Evolutionary conservation across 768 basidiomycete genomes (phyloP).

Genomic region (Boletus insuetus): DNA sequence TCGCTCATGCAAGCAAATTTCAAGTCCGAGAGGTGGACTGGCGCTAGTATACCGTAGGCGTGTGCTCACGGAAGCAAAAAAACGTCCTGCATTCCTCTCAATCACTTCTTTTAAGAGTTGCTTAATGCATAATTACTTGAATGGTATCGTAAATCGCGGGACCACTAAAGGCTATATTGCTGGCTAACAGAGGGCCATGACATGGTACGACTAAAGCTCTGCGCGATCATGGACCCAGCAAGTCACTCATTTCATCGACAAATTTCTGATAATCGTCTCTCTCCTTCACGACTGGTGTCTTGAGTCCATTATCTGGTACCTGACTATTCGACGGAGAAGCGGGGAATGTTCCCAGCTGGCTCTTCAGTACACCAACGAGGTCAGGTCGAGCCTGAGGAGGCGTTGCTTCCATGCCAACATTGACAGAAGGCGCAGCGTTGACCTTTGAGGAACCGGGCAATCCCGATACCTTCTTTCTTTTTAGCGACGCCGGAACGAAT

Average conservation of each 20-base stretch:
- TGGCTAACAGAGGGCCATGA: not conserved
- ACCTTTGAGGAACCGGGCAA: conserved; percentile 40
- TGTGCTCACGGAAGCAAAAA: conserved; percentile 2
- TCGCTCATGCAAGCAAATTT: conserved; percentile 29
- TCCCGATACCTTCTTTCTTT: conserved; percentile 59
- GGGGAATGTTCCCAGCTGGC: conserved; percentile 49
- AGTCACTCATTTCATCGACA: conserved; percentile 72
- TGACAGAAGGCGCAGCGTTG: conserved; percentile 64
- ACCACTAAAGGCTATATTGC: not conserved
- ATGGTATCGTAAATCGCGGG: not conserved
- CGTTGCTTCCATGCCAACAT: conserved; percentile 25
- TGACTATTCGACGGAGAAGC: conserved; percentile 21
- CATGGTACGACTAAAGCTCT: not conserved
- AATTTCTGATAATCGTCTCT: conserved; percentile 77
- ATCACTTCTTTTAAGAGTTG: not conserved
- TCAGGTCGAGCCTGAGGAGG: conserved; percentile 55
- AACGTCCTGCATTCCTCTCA: not conserved
- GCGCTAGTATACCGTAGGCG: too few species aligned
- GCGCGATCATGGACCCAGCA: conserved; percentile 38
- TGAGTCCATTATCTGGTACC: conserved; percentile 17
- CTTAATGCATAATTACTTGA: not conserved
- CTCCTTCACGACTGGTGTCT: conserved; percentile 34
- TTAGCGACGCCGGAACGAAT: conserved; percentile 82
- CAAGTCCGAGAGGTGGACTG: not conserved
- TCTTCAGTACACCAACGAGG: conserved; percentile 58